Percentiles rank a stretch among this genome's conserved stretches.
phyloP scores from a whole-genome alignment of 2,329 filamentous ascomycete genomes.

The Fusarium sp. region DNA sequence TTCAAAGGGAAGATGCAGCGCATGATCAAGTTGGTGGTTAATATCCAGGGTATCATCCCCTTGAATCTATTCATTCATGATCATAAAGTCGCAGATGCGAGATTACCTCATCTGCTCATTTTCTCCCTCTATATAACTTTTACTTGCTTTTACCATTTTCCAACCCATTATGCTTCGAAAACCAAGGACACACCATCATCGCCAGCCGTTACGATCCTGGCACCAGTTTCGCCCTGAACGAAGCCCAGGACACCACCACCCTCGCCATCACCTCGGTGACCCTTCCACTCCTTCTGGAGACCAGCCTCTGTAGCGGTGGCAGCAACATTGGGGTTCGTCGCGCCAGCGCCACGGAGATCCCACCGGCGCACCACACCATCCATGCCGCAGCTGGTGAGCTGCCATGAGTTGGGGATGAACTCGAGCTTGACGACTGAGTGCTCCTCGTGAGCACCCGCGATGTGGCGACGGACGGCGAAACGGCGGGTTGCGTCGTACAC shows the following conservation, averaged over 20 bases:
- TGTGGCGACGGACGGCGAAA: conserved; percentile 87
- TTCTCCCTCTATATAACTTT: conserved; percentile 25
- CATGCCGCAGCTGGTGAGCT: conserved; percentile 90
- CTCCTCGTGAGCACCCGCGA: conserved; percentile 87
- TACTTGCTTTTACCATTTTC: conserved; percentile 8
- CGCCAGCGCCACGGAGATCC: conserved; percentile 73
- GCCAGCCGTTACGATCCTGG: conserved; percentile 86
- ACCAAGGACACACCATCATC: conserved; percentile 82
- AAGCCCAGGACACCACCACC: conserved; percentile 92
- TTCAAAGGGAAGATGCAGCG: neutral
- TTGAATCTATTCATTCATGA: conserved; percentile 42
- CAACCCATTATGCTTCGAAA: conserved; percentile 65
- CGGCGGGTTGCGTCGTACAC: conserved; percentile 89
- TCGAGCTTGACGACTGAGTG: conserved; percentile 93
- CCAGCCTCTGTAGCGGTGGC: conserved; percentile 66
- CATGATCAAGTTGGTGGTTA: neutral
- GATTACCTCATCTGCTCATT: conserved; percentile 26
- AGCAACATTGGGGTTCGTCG: conserved; percentile 45
- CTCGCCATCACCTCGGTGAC: conserved; percentile 86
- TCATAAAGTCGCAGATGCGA: conserved; percentile 37
- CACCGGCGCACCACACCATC: conserved; percentile 91
- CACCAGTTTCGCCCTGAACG: conserved; percentile 81
- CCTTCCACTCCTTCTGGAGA: conserved; percentile 87
- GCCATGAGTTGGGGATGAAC: conserved; percentile 76
- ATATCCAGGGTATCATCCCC: conserved; percentile 40